Conservation (phyloP, 805 yeast genomes). For the Myxozyma geophila region DNA sequence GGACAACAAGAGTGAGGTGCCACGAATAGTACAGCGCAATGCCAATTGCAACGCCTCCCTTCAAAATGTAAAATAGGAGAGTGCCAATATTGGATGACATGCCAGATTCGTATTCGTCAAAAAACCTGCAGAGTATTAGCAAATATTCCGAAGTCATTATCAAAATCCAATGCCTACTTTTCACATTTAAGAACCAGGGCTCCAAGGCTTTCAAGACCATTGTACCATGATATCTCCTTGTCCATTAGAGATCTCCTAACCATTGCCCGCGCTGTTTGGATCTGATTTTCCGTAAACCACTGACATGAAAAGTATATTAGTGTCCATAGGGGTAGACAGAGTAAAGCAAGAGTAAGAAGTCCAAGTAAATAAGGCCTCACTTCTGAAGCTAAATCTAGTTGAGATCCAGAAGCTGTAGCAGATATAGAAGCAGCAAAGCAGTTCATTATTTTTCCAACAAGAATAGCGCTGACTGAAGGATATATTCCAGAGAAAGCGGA, state of each 20-base stretch:
- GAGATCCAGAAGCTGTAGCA: not conserved
- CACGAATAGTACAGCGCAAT: conserved; percentile 80
- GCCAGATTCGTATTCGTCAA: conserved; percentile 32
- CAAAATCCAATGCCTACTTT: conserved; percentile 7
- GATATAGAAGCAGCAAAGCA: conserved; percentile 7
- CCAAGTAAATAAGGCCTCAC: conserved; percentile 23
- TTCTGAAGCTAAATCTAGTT: conserved; percentile 7
- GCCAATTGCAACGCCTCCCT: conserved; percentile 44
- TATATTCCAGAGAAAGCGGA: conserved; percentile 8
- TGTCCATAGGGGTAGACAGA: conserved; percentile 26
- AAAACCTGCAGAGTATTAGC: conserved; percentile 13
- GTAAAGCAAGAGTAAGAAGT: conserved; percentile 6
- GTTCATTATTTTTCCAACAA: conserved; percentile 23
- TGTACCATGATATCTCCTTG: conserved; percentile 25
- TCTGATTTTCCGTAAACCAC: conserved; percentile 31
- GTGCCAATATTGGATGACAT: conserved; percentile 16
- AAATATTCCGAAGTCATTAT: not conserved
- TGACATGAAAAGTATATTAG: conserved; percentile 13
- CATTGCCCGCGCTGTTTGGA: conserved; percentile 19
- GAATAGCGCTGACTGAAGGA: conserved; percentile 22
- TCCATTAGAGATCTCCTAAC: conserved; percentile 17
- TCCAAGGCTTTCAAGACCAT: conserved; percentile 27
- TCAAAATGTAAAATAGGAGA: conserved; percentile 10
- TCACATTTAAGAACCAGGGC: conserved; percentile 27
- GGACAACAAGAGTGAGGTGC: conserved; percentile 78